Percentiles rank a stretch among this genome's conserved stretches.
Conservation (phyloP, 164 flowering plant species). For the Macadamia tetraphylla region DNA sequence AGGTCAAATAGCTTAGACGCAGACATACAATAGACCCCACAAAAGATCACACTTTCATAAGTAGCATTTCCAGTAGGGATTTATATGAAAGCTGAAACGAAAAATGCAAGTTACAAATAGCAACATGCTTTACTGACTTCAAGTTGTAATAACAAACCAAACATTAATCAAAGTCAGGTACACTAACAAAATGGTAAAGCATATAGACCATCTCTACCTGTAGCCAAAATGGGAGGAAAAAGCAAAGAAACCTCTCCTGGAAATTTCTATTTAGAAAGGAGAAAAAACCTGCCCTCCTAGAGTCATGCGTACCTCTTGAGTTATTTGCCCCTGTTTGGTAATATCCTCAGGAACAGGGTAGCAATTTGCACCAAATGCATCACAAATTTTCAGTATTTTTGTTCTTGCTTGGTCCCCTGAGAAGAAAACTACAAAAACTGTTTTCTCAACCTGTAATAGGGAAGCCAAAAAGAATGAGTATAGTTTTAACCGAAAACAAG, state of each 20-base stretch:
- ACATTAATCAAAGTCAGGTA: neutral
- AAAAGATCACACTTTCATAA: too few relatives aligned
- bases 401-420: conserved; percentile 95
- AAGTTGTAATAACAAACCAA: too few relatives aligned
- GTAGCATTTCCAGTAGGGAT: too few relatives aligned
- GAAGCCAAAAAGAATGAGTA: conserved; percentile 1
- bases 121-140: too few relatives aligned
- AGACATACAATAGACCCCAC: too few relatives aligned
- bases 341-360: conserved; percentile 94
- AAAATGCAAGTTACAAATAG: too few relatives aligned
- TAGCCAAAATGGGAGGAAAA: neutral
- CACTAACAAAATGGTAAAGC: neutral
- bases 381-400: conserved; percentile 92
- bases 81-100: too few relatives aligned
- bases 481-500: neutral
- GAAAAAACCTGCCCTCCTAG: neutral
- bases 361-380: conserved; percentile 98
- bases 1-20: too few relatives aligned
- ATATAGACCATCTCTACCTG: neutral
- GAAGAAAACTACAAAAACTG: conserved; percentile 89
- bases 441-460: conserved; percentile 74
- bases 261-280: neutral
- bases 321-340: conserved; percentile 78
- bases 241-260: neutral
- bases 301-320: conserved; percentile 59